Conservation (phyloP, 495 filamentous ascomycete genomes). For the Penicillium antarcticum region DNA sequence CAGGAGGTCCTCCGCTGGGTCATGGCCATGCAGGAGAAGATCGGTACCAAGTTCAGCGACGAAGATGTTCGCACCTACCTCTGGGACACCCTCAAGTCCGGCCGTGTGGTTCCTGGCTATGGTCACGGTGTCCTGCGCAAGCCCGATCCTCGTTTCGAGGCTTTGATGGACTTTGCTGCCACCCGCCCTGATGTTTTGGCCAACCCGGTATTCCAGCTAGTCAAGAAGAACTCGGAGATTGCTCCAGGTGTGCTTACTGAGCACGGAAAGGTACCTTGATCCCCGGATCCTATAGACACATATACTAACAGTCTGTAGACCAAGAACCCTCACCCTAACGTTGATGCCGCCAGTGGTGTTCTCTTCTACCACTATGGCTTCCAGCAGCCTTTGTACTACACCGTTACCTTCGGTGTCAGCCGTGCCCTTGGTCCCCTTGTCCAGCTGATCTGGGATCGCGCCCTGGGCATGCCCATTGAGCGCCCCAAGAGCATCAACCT, state of each 20-base stretch:
- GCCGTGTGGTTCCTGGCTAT: constrained; percentile 93
- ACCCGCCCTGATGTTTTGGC: constrained; percentile 76
- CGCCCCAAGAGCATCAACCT: constrained; percentile 96
- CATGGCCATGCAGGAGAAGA: constrained; percentile 84
- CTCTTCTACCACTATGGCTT: constrained; percentile 97
- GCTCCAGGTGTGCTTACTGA: constrained; percentile 84
- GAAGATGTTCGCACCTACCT: constrained; percentile 81
- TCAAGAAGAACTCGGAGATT: constrained; percentile 77
- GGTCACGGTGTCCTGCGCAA: constrained; percentile 98
- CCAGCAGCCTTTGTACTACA: constrained; percentile 96
- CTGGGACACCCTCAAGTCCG: constrained; percentile 88
- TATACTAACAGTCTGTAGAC: constrained; percentile 50
- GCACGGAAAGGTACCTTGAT: constrained; percentile 71
- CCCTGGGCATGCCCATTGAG: constrained; percentile 94
- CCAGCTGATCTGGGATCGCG: constrained; percentile 95
- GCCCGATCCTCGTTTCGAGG: constrained; percentile 93
- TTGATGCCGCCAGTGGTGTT: constrained; percentile 87
- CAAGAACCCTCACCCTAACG: constrained; percentile 97
- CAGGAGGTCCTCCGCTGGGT: constrained; percentile 98
- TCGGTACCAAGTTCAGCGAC: constrained; percentile 75
- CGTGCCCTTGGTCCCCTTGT: constrained; percentile 87
- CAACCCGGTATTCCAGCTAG: constrained; percentile 90
- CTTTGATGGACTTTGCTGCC: constrained; percentile 91
- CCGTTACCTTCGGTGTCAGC: constrained; percentile 92
- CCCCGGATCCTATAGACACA: background rate